Evolutionary conservation across 2,329 filamentous ascomycete genomes (phyloP), one percentile per base, ranked within the genome.

Genomic region (Colletotrichum lini): DNA sequence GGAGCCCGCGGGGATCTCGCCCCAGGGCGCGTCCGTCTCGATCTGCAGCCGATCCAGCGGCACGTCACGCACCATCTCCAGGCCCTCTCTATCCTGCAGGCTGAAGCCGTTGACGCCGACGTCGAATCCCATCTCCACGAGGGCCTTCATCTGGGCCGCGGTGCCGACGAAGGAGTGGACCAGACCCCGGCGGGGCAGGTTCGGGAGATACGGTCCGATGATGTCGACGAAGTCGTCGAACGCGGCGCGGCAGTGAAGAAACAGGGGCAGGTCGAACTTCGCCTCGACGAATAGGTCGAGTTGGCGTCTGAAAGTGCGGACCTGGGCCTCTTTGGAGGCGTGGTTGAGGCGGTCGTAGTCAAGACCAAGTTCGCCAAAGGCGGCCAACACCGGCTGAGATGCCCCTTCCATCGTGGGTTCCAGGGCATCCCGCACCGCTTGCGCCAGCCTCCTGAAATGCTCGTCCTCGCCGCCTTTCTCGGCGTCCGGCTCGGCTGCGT

Each of bases 41-140:
- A 86, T 78, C 71, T 86, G 83, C 45, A 86, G 67, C 23, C 74
- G 78, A 7, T 80, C 78, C 57, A 86, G 65, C 1, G 84, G 84
- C 15, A 85, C 75, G 3, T 76, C 75, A 0, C 77, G 76, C 2
- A 84, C 82, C 83, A 86, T 86, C 2, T 83, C 80, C 63, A 84
- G 45, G 21, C 80, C 81, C 23, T 79, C 80, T 0, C 78, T 74
- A 0, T 80, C 79, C 26, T 79, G 75, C 58, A 86, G 86, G 44
- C 82, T 84, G 71, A 87, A 85, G 0, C 84, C 85, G 40, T 88
- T 88, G n/a, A 88, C 83, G 70, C 84, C 84, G 10, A 86, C 76
- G 42, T 83, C 80, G 2, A 86, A 74, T 0, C 83, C 83, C 45
- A 85, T 73, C 0, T 73, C 74, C 2, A 80, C 75, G 0, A 85